Evolutionary conservation across 495 filamentous ascomycete species (phyloP).

Genomic region (Oidiodendron maius): DNA sequence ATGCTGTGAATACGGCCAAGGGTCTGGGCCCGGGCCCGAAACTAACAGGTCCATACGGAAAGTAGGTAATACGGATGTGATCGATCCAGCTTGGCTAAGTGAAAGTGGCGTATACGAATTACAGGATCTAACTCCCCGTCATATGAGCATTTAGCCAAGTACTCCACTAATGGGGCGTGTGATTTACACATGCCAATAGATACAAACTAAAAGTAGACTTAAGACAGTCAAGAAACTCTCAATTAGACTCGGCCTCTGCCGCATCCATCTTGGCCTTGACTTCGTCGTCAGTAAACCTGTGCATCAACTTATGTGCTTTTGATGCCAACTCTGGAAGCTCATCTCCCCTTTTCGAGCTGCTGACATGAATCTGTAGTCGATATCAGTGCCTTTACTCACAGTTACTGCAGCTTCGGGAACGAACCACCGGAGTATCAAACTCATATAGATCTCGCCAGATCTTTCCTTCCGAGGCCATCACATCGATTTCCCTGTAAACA

Average conservation of each 20-base stretch:
- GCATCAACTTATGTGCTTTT: slow-evolving; percentile 73
- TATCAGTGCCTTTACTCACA: too few species aligned
- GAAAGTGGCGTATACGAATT: too few species aligned
- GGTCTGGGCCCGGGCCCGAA: slow-evolving; percentile 28
- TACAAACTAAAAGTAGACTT: too few species aligned
- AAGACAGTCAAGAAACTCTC: too few species aligned
- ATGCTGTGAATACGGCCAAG: slow-evolving; percentile 38
- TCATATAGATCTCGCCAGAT: slow-evolving; percentile 79
- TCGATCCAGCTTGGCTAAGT: neutral
- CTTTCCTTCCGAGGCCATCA: slow-evolving; percentile 59
- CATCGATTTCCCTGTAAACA: slow-evolving; percentile 72
- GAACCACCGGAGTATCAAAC: slow-evolving; percentile 81
- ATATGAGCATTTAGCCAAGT: too few species aligned
- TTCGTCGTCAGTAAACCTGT: slow-evolving; percentile 67
- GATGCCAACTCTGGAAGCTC: slow-evolving; percentile 46
- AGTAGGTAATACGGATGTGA: slow-evolving; percentile 13
- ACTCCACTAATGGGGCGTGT: too few species aligned
- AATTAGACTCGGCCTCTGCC: slow-evolving; percentile 32
- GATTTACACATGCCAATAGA: too few species aligned
- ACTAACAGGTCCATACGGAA: slow-evolving; percentile 26
- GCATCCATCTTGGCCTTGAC: slow-evolving; percentile 65
- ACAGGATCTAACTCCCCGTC: too few species aligned
- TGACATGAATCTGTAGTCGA: slow-evolving; percentile 66
- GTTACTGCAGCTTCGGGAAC: too few species aligned
- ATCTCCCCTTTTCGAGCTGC: slow-evolving; percentile 37